phyloP scores from a whole-genome alignment of 1,139 yeast genomes.

The Debaryomycetaceae sp. region DNA sequence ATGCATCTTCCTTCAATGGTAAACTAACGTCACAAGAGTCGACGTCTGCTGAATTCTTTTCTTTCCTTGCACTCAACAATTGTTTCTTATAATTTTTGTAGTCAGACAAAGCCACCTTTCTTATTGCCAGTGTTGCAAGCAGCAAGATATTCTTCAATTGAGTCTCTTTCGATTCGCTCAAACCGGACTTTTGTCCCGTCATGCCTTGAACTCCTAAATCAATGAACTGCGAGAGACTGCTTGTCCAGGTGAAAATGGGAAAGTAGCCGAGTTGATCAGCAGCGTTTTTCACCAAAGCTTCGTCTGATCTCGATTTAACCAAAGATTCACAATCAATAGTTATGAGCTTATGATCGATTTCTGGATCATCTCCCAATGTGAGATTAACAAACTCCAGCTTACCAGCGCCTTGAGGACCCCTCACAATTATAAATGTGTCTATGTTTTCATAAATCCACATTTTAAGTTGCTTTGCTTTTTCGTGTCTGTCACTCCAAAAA shows the following conservation, averaged over 20 bases:
- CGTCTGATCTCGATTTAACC: constrained; percentile 70
- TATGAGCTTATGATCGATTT: constrained; percentile 52
- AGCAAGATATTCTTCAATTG: constrained; percentile 81
- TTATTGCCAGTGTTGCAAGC: constrained; percentile 68
- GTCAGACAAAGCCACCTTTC: constrained; percentile 55
- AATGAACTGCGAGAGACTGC: constrained; percentile 69
- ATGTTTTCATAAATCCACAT: constrained; percentile 82
- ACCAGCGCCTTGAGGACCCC: constrained; percentile 95
- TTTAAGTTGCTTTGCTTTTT: constrained; percentile 62
- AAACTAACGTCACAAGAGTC: constrained; percentile 6
- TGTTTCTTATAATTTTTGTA: constrained; percentile 31
- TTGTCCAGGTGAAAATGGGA: constrained; percentile 93
- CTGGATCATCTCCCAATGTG: constrained; percentile 48
- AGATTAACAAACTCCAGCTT: constrained; percentile 78
- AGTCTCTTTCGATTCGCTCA: constrained; percentile 79
- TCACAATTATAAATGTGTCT: constrained; percentile 78
- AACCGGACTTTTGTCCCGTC: constrained; percentile 92
- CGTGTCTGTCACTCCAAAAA: constrained; percentile 70
- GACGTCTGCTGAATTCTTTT: constrained; percentile 5
- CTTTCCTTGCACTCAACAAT: constrained; percentile 21
- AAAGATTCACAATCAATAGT: constrained; percentile 76
- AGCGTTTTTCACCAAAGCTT: constrained; percentile 60
- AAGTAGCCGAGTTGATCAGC: constrained; percentile 83
- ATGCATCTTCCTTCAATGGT: constrained; percentile 67
- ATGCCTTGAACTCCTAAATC: constrained; percentile 87